Percentiles rank a stretch among this genome's conserved stretches.
These are phyloP conservation scores for Hyaloscypha finlandica DNA, from an alignment of 495 filamentous ascomycete genomes.

Conservation along the genomic window DNA sequence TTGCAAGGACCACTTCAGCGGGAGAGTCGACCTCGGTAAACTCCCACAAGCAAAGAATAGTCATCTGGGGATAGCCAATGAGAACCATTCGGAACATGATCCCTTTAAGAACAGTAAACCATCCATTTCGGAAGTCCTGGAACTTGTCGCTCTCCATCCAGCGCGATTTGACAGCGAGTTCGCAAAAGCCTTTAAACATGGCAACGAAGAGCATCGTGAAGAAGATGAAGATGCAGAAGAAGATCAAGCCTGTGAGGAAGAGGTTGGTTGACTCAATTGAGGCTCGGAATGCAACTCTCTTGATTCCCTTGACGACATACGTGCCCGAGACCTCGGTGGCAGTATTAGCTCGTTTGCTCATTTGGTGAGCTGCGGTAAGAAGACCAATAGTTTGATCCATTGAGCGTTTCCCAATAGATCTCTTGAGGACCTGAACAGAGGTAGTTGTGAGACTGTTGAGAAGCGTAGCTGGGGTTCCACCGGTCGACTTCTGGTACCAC, in stretches of 20 bases:
- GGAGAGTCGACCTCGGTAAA: constrained; percentile 83
- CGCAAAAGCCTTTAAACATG: constrained; percentile 77
- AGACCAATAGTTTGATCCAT: constrained; percentile 45
- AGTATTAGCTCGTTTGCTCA: constrained; percentile 53
- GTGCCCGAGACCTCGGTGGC: constrained; percentile 47
- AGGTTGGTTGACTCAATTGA: constrained; percentile 90
- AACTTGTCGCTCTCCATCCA: constrained; percentile 89
- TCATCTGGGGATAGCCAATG: constrained; percentile 93
- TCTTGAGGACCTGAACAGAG: constrained; percentile 85
- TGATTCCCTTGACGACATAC: constrained; percentile 79
- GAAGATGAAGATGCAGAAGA: constrained; percentile 84
- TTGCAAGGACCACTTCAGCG: constrained; percentile 83
- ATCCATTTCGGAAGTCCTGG: constrained; percentile 90
- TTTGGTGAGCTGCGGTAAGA: constrained; percentile 48
- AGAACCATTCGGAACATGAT: constrained; percentile 90
- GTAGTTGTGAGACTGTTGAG: constrained; percentile 71
- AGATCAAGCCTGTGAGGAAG: constrained; percentile 87
- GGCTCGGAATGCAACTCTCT: constrained; percentile 85
- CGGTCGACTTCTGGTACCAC: constrained; percentile 96
- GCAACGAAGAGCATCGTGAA: constrained; percentile 70
- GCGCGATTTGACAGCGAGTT: constrained; percentile 66
- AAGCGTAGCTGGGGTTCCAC: constrained; percentile 80
- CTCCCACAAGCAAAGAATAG: constrained; percentile 92
- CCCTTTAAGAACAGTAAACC: constrained; percentile 82
- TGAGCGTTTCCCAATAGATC: constrained; percentile 42